A percentile compares a stretch with the other conserved stretches of the same genome.
phyloP scores from a whole-genome alignment of 2,329 filamentous ascomycete species.

The Aspergillus cejpii region DNA sequence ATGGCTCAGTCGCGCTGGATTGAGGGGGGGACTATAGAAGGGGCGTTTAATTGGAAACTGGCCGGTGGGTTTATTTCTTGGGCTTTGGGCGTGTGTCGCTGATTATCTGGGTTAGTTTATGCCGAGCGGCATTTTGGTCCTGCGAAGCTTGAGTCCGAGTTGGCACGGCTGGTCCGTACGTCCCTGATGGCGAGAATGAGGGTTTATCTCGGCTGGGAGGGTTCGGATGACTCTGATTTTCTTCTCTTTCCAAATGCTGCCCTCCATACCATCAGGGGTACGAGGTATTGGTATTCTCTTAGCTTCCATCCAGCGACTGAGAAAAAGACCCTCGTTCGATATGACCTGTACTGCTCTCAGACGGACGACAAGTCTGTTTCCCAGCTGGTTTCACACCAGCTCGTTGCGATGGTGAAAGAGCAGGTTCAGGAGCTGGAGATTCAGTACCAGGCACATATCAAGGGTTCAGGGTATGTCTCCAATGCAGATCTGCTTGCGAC shows the following conservation, averaged over 20 bases:
- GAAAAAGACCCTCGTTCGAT: slow-evolving; percentile 24
- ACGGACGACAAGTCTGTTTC: not conserved
- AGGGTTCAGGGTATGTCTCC: slow-evolving; percentile 4
- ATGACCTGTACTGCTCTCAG: slow-evolving; percentile 23
- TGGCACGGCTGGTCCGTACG: not conserved
- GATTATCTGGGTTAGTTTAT: slow-evolving; percentile 4
- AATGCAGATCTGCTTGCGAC: not conserved
- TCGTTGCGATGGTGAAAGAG: slow-evolving; percentile 3
- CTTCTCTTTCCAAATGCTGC: slow-evolving; percentile 22
- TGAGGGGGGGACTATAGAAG: slow-evolving; percentile 22
- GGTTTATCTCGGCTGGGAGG: not conserved
- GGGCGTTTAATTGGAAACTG: slow-evolving; percentile 32
- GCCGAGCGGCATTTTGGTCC: slow-evolving; percentile 1
- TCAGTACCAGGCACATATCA: slow-evolving; percentile 8
- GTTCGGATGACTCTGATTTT: not conserved
- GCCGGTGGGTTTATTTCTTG: slow-evolving; percentile 17
- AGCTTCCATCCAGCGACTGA: slow-evolving; percentile 24
- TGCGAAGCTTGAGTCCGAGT: not conserved
- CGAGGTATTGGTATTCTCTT: slow-evolving; percentile 19
- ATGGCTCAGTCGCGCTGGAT: slow-evolving; percentile 20
- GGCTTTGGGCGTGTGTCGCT: not conserved
- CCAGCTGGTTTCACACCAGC: not conserved
- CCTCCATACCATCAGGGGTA: slow-evolving; percentile 17
- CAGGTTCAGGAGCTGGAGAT: slow-evolving; percentile 9
- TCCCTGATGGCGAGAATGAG: not conserved